Evolutionary conservation across 257 asterid species (phyloP), one percentile per base, ranked within the genome.

Genomic region (Petunia secreta): DNA sequence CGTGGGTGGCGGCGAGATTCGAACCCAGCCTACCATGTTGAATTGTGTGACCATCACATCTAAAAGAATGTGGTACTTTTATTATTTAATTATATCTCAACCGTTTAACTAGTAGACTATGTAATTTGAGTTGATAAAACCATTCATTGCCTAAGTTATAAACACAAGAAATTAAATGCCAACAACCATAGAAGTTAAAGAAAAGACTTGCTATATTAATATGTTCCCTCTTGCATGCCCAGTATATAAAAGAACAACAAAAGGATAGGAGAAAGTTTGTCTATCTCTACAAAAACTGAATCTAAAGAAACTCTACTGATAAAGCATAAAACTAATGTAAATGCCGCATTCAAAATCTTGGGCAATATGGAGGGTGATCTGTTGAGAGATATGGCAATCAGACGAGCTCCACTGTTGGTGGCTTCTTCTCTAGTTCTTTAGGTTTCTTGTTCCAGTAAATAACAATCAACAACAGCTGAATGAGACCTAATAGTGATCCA

Each of bases 391-490:
- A 11, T 44, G 11, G 16, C 1, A 34, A 50, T 73, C 78, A 73
- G 13, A 73, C 78, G 43, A 77, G 68, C 73, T 57, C 69, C 60
- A 77, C 44, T 2, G 2, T 43, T 14, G 80, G 14, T 11, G 75
- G 63, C 75, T 16, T 81, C 38, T 79, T 11, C 5, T 7, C 73
- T 2, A 25, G 25, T 25, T 6, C 55, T 4, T 16, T 52, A 15
- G 65, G 50, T 41, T 85, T 54, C n/a, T 13, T 63, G 4, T 79
- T 66, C 53, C 52, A 73, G 52, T 82, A 82, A 6, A 58, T 4
- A 40, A 5, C 38, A 2, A 54, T 79, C 9, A 93, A 74, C 1
- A 38, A 0, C 1, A 93, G 90, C 87, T 92, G 97, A 15, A 83
- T 2, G 0, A 80, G 2, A 2, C 89, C 89, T 8, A 89, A 79